A percentile compares a stretch with the other conserved stretches of the same genome.
These are phyloP conservation scores for Annulohypoxylon stygium DNA, from an alignment of 495 filamentous ascomycete species.

Conservation along the genomic window DNA sequence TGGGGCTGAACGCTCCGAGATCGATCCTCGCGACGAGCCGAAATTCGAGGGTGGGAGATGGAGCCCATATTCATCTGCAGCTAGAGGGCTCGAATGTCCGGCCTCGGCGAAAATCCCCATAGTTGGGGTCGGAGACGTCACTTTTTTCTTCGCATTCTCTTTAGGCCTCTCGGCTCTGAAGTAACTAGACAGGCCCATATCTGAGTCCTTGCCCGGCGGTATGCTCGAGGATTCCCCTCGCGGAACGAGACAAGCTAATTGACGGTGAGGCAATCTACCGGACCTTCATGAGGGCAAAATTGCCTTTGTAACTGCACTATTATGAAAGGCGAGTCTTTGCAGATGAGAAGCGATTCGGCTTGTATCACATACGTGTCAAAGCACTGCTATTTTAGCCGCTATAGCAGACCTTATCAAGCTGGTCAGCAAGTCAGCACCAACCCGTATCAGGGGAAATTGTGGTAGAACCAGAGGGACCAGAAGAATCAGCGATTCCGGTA, in stretches of 20 bases:
- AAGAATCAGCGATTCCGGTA: background rate
- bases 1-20: constrained; percentile 59
- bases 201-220: background rate
- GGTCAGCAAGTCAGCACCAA: background rate
- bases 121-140: constrained; percentile 21
- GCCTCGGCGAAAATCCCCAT: constrained; percentile 48
- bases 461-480: background rate
- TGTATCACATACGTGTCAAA: background rate
- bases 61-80: constrained; percentile 57
- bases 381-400: background rate
- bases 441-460: background rate
- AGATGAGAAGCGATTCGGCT: background rate
- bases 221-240: background rate
- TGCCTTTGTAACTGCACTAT: background rate
- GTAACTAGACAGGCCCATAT: constrained; percentile 72
- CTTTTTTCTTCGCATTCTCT: constrained; percentile 44
- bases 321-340: background rate
- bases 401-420: background rate
- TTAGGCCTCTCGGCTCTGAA: constrained; percentile 68
- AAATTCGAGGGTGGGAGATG: constrained; percentile 60
- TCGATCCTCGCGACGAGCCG: constrained; percentile 65
- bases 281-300: background rate
- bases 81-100: constrained; percentile 25
- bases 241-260: background rate
- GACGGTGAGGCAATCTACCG: background rate